Evolutionary conservation across 257 asterid genomes (phyloP), one percentile per base, ranked within the genome.

Genomic region (Fraxinus pennsylvanica): DNA sequence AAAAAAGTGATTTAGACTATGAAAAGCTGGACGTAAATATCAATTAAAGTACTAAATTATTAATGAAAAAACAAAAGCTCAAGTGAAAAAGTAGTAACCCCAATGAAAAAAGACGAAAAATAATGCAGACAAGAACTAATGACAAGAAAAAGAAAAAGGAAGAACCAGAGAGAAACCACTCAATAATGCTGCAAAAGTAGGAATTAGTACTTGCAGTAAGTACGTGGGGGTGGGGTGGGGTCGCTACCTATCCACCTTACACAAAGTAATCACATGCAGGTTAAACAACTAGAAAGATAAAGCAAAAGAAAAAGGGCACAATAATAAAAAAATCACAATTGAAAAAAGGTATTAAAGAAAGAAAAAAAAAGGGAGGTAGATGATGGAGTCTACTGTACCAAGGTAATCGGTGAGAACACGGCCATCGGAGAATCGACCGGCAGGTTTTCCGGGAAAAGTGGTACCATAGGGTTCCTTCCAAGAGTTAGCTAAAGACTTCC

Each of bases 341-440:
- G 29, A 69, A 71, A 50, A 76, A 73, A 15, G 41, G 27, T 43
- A 41, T 41, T 41, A 41, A 41, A 38, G 43, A 38, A 39, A 45
- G 86, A 86, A 84, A 86, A 79, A 68, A 89, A 89, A 86, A 88
- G 65, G 73, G 22, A 80, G 77, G 54, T 29, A 35, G 30, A 71
- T 33, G 57, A 12, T 57, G 41, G 10, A 19, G 13, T 19, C 33
- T 63, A 21, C 6, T 27, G 33, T 87, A 91, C 99, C 98, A 7
- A 96, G 19, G 82, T 77, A 96, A 78, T 96, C 99, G 5, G 99
- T 93, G 87, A 93, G 89, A 13, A 96, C 88, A 12, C 96, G 97
- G 72, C 99, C 99, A 61, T 96, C 97, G 63, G 98, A 93, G 82
- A 84, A 96, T 10, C 99, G 84, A 72, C 99, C 99, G 80, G 97